Conservation (phyloP, 2,329 filamentous ascomycete genomes). For the Alternaria sp. region DNA sequence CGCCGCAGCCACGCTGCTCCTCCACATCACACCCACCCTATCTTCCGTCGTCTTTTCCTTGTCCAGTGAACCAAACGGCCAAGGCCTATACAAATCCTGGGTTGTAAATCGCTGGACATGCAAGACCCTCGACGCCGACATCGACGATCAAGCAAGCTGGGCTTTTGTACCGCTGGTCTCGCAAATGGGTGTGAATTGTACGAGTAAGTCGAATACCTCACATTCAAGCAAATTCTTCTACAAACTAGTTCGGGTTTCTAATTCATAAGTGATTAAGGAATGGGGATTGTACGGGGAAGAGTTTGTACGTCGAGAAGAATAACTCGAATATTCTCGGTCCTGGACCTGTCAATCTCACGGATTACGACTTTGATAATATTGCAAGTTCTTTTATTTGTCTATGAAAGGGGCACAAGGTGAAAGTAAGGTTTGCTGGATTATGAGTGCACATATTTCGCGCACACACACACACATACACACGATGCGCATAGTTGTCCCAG, state of each 20-base stretch:
- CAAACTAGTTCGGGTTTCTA: neutral
- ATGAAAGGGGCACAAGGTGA: neutral
- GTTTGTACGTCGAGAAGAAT: constrained; percentile 31
- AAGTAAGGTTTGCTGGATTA: no score
- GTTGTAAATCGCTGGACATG: constrained; percentile 33
- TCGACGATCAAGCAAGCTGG: constrained; percentile 34
- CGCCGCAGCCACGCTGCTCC: neutral
- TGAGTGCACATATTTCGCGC: no score
- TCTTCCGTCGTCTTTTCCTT: constrained; percentile 30
- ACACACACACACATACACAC: neutral
- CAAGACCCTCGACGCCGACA: constrained; percentile 24
- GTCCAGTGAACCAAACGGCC: constrained; percentile 23
- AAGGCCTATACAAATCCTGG: constrained; percentile 26
- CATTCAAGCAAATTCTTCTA: neutral
- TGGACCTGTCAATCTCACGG: constrained; percentile 31
- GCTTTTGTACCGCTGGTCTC: constrained; percentile 32
- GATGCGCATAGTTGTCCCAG: neutral
- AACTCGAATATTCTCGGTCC: constrained; percentile 31
- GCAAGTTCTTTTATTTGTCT: constrained; percentile 15
- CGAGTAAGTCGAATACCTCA: constrained; percentile 23
- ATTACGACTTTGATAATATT: constrained; percentile 29
- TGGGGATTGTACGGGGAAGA: constrained; percentile 25
- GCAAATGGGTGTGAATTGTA: constrained; percentile 34
- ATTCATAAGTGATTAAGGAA: constrained; percentile 17
- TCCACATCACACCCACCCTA: constrained; percentile 5